Evolutionary conservation across 2,329 filamentous ascomycete species (phyloP).

Genomic region (Lanzia echinophila): DNA sequence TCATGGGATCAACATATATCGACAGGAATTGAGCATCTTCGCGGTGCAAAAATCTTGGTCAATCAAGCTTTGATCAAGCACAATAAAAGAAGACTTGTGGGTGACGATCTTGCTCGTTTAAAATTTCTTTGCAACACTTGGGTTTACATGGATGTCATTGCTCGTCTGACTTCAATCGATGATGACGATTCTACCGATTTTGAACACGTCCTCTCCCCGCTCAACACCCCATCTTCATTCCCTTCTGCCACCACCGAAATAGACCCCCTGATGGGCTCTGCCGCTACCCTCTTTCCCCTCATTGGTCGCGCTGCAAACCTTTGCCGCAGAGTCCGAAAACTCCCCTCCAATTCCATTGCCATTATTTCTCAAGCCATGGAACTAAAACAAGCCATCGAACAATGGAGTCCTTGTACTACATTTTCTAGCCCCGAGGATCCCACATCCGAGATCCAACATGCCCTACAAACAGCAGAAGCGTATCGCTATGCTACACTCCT

Average conservation of each 20-base stretch:
- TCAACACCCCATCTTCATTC: conserved; percentile 27
- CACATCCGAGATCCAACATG: conserved; percentile 54
- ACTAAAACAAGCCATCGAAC: conserved; percentile 52
- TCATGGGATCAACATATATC: conserved; percentile 65
- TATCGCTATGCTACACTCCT: conserved; percentile 61
- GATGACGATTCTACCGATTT: conserved; percentile 48
- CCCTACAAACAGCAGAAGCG: conserved; percentile 59
- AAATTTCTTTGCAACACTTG: conserved; percentile 66
- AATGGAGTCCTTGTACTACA: conserved; percentile 45
- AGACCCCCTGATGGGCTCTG: conserved; percentile 67
- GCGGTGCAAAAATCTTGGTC: conserved; percentile 58
- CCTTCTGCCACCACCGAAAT: conserved; percentile 43
- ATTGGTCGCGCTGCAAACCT: conserved; percentile 61
- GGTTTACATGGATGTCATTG: conserved; percentile 69
- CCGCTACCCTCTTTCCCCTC: conserved; percentile 59
- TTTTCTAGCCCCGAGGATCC: conserved; percentile 59
- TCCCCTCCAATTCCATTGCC: conserved; percentile 46
- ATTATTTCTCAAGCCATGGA: conserved; percentile 56
- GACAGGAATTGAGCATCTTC: conserved; percentile 63
- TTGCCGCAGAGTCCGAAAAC: conserved; percentile 53
- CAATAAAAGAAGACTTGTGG: conserved; percentile 38
- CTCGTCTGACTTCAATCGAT: conserved; percentile 53
- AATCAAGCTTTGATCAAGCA: conserved; percentile 46
- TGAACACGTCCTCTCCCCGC: conserved; percentile 37
- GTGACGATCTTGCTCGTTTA: conserved; percentile 46